Conservation (phyloP, 371 early-diverging fungal species). For the Apophysomyces elegans region DNA sequence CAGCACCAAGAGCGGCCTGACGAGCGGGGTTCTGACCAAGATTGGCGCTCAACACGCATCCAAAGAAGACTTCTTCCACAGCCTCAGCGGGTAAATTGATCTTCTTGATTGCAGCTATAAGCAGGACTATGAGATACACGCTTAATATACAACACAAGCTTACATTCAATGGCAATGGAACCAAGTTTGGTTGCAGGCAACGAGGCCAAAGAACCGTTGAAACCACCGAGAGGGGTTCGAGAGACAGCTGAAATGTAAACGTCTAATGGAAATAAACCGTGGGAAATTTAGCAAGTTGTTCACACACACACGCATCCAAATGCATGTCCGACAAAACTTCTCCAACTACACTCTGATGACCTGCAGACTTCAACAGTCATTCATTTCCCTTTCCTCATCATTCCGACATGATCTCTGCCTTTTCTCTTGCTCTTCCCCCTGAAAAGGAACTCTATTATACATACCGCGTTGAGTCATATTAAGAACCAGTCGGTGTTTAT, state of each 20-base stretch:
- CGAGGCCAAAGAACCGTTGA: constrained; percentile 88
- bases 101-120: constrained; percentile 73
- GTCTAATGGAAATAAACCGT: constrained; percentile 40
- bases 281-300: constrained; percentile 3
- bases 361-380: neutral
- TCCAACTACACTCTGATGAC: neutral
- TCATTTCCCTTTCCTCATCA: neutral
- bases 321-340: neutral
- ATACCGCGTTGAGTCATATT: constrained; percentile 7
- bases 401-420: neutral
- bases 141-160: constrained; percentile 6
- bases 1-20: constrained; percentile 93
- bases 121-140: constrained; percentile 6
- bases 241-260: constrained; percentile 89
- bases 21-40: constrained; percentile 97
- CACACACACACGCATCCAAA: neutral
- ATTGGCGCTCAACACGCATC: constrained; percentile 86
- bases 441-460: neutral
- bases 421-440: neutral
- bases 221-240: constrained; percentile 95
- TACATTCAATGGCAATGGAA: constrained; percentile 88
- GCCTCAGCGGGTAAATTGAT: constrained; percentile 67
- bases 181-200: constrained; percentile 91
- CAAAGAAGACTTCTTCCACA: constrained; percentile 87
- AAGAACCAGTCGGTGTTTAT: neutral